A percentile compares a stretch with the other conserved stretches of the same genome.
These are phyloP conservation scores for Glycine soja DNA, from an alignment of 306 rosid genomes.

Conservation along the genomic window DNA sequence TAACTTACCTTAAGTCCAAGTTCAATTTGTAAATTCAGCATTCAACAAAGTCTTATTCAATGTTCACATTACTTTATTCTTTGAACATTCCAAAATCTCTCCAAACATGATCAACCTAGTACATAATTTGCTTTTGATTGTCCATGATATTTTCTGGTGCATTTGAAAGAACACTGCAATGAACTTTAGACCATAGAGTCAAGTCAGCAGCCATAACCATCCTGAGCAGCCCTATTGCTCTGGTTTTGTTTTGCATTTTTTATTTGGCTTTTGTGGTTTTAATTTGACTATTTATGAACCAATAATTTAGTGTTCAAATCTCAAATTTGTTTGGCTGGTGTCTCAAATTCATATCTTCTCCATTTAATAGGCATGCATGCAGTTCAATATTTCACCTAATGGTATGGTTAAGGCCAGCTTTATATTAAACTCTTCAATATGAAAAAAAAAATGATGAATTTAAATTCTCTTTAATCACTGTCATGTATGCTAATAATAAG, in stretches of 20 bases:
- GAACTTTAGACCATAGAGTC: not conserved
- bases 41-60: conserved; percentile 31
- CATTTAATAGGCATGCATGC: conserved; percentile 1
- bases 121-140: conserved; percentile 26
- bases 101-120: not conserved
- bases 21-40: conserved; percentile 29
- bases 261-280: conserved; percentile 13
- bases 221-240: not conserved
- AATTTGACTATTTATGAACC: conserved; percentile 12
- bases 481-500: not conserved
- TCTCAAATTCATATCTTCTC: no score
- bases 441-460: not conserved
- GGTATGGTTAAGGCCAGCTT: not conserved
- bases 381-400: conserved; percentile 13
- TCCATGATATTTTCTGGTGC: conserved; percentile 21
- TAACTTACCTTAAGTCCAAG: not conserved
- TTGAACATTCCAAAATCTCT: conserved; percentile 3
- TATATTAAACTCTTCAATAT: not conserved
- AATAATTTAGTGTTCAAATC: conserved; percentile 14
- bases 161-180: conserved; percentile 15
- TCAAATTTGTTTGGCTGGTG: not conserved
- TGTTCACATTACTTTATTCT: conserved; percentile 35
- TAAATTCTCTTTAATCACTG: not conserved
- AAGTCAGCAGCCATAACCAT: conserved; percentile 10
- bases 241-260: not conserved